Conservation (phyloP, 148 eudicot genomes). For the Gaultheria prostrata region DNA sequence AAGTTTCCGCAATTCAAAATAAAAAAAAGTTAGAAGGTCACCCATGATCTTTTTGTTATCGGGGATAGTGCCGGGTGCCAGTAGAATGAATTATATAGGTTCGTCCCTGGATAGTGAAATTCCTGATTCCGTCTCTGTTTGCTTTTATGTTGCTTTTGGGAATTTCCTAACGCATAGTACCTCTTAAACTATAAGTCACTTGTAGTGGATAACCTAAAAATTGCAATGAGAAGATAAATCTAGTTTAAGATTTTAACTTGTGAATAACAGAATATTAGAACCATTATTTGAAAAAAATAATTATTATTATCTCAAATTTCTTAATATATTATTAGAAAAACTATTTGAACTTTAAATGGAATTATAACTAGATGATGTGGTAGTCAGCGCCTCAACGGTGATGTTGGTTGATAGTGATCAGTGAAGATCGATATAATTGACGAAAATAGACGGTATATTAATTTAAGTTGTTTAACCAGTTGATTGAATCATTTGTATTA, state of each 20-base stretch:
- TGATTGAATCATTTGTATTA: neutral
- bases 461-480: neutral
- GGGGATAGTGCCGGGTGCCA: too few relatives aligned
- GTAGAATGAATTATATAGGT: too few relatives aligned
- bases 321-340: neutral
- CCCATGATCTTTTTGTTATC: neutral
- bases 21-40: too few relatives aligned
- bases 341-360: neutral
- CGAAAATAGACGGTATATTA: neutral
- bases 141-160: neutral
- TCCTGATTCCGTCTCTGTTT: too few relatives aligned
- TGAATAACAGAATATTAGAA: neutral
- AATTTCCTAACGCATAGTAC: neutral
- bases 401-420: neutral
- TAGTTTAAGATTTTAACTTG: neutral
- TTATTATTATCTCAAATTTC: neutral
- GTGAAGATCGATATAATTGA: neutral
- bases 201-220: neutral
- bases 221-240: neutral
- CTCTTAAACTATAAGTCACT: neutral
- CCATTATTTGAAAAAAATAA: neutral
- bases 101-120: too few relatives aligned
- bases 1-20: too few relatives aligned
- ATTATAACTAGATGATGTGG: too few relatives aligned
- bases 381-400: neutral